Conservation (phyloP, 73 alveolate species). For the Stentor coeruleus region DNA sequence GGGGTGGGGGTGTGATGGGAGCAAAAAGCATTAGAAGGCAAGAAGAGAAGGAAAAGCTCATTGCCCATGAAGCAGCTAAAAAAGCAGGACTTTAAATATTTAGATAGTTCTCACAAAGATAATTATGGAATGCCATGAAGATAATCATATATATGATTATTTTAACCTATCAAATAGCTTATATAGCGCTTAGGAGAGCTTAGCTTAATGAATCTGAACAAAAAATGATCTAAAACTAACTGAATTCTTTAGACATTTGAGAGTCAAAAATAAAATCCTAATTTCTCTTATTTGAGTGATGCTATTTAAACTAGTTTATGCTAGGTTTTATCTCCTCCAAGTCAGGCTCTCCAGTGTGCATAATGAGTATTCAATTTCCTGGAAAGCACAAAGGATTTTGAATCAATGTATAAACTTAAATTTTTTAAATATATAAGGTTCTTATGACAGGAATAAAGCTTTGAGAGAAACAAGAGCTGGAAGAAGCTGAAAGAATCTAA, state of each 20-base stretch:
- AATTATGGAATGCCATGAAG: too few species aligned
- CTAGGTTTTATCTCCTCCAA: background rate
- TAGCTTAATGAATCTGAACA: too few species aligned
- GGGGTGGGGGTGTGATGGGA: too few species aligned
- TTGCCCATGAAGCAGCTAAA: background rate
- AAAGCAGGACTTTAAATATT: background rate
- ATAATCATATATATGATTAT: background rate
- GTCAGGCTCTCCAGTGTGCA: background rate
- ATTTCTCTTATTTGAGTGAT: background rate
- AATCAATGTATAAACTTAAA: background rate
- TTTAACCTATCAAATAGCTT: background rate
- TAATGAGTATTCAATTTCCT: background rate
- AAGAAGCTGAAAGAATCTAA: background rate
- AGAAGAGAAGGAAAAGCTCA: background rate
- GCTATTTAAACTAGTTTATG: background rate
- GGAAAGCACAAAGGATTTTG: background rate
- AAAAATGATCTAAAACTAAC: background rate
- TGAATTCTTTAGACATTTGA: background rate
- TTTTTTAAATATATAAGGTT: background rate
- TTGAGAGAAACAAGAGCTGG: background rate
- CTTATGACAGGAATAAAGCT: background rate
- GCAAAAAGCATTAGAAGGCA: too few species aligned
- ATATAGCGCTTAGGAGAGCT: background rate
- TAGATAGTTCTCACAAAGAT: background rate
- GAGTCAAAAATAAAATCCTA: background rate